Base-by-base conservation (phyloP, 2,329 filamentous ascomycete species). In the Fusarium siculi region DNA sequence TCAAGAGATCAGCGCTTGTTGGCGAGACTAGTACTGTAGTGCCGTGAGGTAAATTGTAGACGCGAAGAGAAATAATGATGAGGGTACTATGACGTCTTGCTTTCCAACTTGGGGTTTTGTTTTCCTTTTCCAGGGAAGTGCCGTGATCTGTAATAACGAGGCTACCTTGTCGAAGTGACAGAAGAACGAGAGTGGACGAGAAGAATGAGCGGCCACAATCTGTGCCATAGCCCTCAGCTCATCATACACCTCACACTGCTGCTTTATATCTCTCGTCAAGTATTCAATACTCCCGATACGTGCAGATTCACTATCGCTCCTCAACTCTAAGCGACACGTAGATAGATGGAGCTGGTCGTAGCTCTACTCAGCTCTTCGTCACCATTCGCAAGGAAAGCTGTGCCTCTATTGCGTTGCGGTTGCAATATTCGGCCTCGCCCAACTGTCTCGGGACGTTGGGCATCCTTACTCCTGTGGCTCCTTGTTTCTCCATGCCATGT, bases 281-380 rank as follows among this genome's bases (percentile, higher is more conserved):
- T 77, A 77, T 75, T 67, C 57, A 59, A 50, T 72, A 77, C 74
- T 76, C 72, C 39, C 60, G 54, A 55, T 61, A 63, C 57, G 47
- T 66, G 58, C 63, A 73, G 66, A 37, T 63, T 60, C 54, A 63
- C 63, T 58, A 66, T 63, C 70, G 55, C 70, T 68, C 67, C 70
- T 64, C 63, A 72, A 75, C 63, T 71, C 66, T 64, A 75, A 75
- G 54, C 61, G 72, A 77, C 76, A 77, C 76, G 75, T 77, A 65
- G 66, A 63, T 68, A 62, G 66, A 76, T 75, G 75, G 74, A 76
- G 73, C 74, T 50, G 64, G 54, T 59, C 67, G 61, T 49, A 50
- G 68, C 54, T 70, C 62, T 68, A 42, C 68, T 64, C 58, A 52
- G 60, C 46, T 67, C 63, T 55, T 63, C 52, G 59, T 50, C 49